phyloP scores from a whole-genome alignment of 2,329 filamentous ascomycete species.

The Tympanopsis confertula region DNA sequence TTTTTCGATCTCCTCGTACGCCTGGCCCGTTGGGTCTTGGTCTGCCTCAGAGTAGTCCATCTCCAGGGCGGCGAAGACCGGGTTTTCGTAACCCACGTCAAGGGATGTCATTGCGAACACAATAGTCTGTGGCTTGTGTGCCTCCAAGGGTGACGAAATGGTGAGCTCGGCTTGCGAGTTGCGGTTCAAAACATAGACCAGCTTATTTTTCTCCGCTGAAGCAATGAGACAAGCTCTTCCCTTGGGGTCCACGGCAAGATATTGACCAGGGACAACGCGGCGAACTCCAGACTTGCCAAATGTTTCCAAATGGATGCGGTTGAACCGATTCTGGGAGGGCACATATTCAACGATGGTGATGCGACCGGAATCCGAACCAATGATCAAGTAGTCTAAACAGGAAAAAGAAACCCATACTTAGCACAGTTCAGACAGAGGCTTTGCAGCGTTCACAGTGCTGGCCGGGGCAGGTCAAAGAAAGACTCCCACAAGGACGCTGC shows the following conservation, averaged over 20 bases:
- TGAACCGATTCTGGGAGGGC: conserved; percentile 74
- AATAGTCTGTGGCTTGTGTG: conserved; percentile 82
- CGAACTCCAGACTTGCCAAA: conserved; percentile 95
- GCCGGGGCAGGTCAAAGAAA: background rate
- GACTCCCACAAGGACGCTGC: background rate
- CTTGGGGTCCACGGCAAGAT: conserved; percentile 88
- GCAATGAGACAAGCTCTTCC: conserved; percentile 90
- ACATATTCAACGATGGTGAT: conserved; percentile 91
- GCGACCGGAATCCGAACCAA: conserved; percentile 89
- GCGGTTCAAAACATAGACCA: conserved; percentile 95
- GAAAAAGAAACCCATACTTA: conserved; percentile 10
- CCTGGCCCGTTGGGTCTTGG: conserved; percentile 77
- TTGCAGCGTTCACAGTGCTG: background rate
- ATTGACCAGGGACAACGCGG: conserved; percentile 88
- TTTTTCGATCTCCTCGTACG: conserved; percentile 73
- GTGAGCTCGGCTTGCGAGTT: conserved; percentile 89
- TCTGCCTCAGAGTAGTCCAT: conserved; percentile 87
- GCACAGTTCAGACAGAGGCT: background rate
- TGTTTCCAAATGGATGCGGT: conserved; percentile 84
- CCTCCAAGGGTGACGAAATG: conserved; percentile 93
- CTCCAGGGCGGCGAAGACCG: conserved; percentile 88
- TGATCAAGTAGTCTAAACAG: conserved; percentile 77
- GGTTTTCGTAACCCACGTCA: conserved; percentile 94
- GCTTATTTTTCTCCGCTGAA: conserved; percentile 95
- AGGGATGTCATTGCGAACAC: conserved; percentile 80